These are phyloP conservation scores for Talaromyces sp. DNA, from an alignment of 2,329 filamentous ascomycete species.

Conservation along the genomic window DNA sequence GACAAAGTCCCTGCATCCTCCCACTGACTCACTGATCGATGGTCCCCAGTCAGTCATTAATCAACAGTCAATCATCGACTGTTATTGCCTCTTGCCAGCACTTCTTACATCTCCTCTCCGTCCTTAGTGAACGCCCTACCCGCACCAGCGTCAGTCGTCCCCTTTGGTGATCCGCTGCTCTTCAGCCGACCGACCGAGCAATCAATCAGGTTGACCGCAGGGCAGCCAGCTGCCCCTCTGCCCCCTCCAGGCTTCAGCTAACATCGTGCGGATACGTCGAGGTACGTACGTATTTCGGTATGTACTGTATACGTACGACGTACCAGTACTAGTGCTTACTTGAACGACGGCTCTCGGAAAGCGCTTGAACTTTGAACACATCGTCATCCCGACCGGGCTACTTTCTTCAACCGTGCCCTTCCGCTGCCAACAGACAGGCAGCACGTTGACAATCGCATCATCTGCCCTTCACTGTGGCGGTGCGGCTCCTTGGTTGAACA, in stretches of 20 bases:
- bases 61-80: not conserved
- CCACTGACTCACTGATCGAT: not conserved
- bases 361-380: not conserved
- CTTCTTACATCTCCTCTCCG: not conserved
- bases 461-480: constrained; percentile 14
- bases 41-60: constrained; percentile 1
- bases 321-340: not conserved
- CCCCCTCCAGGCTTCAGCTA: not conserved
- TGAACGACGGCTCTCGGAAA: constrained; percentile 1
- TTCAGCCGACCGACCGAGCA: constrained; percentile 4
- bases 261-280: not conserved
- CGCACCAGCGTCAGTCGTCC: constrained; percentile 9
- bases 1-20: constrained; percentile 9
- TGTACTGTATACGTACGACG: not conserved
- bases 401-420: not conserved
- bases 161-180: not conserved
- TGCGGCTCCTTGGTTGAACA: constrained; percentile 8
- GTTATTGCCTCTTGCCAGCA: not conserved
- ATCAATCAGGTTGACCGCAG: not conserved
- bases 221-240: not conserved
- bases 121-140: constrained; percentile 8
- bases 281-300: not conserved
- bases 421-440: not conserved
- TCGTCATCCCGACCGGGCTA: not conserved
- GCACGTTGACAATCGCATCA: not conserved